phyloP scores from a whole-genome alignment of 352 stramenopile genomes.

The Thraustochytrium sp. region DNA sequence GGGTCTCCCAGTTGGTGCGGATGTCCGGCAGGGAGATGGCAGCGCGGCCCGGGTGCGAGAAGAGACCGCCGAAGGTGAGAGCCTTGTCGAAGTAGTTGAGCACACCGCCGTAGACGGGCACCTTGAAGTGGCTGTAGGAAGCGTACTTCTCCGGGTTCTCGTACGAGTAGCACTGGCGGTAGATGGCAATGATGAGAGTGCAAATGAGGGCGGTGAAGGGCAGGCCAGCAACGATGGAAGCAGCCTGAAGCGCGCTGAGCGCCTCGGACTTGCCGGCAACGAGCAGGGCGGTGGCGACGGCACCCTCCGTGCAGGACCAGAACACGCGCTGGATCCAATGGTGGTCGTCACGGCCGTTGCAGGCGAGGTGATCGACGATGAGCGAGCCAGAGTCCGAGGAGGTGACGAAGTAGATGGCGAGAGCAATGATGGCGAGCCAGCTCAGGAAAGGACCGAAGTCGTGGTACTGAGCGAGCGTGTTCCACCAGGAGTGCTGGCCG shows the following conservation, averaged over 20 bases:
- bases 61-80: background rate
- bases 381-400: conserved; percentile 57
- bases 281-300: conserved; percentile 52
- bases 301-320: conserved; percentile 56
- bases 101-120: background rate
- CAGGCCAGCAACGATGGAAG: conserved; percentile 54
- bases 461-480: conserved; percentile 51
- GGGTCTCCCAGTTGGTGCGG: conserved; percentile 8
- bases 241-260: conserved; percentile 52
- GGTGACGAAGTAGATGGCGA: conserved; percentile 58
- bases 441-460: conserved; percentile 53
- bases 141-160: background rate
- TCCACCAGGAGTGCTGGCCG: conserved; percentile 46
- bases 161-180: background rate
- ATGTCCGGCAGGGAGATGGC: background rate
- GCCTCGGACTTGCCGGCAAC: conserved; percentile 39
- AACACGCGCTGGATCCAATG: conserved; percentile 56
- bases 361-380: conserved; percentile 54
- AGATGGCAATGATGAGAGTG: conserved; percentile 26
- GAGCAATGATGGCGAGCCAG: conserved; percentile 51
- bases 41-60: background rate
- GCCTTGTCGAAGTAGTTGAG: conserved; percentile 3
- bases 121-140: background rate
- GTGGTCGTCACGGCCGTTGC: conserved; percentile 52
- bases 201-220: conserved; percentile 52